These are phyloP conservation scores for Vigna unguiculata DNA, from an alignment of 306 rosid genomes.

Conservation along the genomic window DNA sequence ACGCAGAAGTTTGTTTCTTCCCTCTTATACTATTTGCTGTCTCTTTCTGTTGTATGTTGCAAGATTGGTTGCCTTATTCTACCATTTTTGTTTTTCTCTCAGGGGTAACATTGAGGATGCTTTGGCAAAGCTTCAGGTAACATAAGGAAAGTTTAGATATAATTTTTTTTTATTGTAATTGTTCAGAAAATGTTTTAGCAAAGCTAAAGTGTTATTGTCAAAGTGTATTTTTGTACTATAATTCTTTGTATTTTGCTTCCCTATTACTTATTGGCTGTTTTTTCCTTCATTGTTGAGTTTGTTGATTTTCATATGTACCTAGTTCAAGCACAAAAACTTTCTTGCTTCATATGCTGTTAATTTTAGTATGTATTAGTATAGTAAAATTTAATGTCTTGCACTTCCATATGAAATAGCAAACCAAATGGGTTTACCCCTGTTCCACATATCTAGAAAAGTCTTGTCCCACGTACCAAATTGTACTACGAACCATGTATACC, in stretches of 20 bases:
- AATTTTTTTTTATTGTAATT: neutral
- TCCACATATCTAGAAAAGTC: neutral
- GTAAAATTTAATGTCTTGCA: neutral
- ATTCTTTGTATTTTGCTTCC: neutral
- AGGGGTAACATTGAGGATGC: slow-evolving; percentile 64
- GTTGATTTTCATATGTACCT: slow-evolving; percentile 11
- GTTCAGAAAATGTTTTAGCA: neutral
- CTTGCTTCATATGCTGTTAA: neutral
- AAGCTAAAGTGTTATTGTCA: neutral
- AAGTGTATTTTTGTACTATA: neutral
- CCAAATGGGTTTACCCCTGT: neutral
- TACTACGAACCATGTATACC: neutral
- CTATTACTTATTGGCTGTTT: neutral
- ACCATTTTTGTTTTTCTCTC: slow-evolving; percentile 19
- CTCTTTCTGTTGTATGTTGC: slow-evolving; percentile 30
- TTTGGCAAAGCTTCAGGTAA: slow-evolving; percentile 58
- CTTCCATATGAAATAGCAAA: neutral
- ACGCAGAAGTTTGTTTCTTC: slow-evolving; percentile 76
- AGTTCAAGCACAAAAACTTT: neutral
- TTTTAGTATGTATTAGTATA: neutral
- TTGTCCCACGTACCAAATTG: neutral
- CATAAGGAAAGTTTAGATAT: slow-evolving; percentile 12
- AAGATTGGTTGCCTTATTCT: slow-evolving; percentile 45
- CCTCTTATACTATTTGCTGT: slow-evolving; percentile 37
- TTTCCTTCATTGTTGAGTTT: slow-evolving; percentile 25